These are phyloP conservation scores for Breynia disticha DNA, from an alignment of 441 rosid species.

Conservation along the genomic window DNA sequence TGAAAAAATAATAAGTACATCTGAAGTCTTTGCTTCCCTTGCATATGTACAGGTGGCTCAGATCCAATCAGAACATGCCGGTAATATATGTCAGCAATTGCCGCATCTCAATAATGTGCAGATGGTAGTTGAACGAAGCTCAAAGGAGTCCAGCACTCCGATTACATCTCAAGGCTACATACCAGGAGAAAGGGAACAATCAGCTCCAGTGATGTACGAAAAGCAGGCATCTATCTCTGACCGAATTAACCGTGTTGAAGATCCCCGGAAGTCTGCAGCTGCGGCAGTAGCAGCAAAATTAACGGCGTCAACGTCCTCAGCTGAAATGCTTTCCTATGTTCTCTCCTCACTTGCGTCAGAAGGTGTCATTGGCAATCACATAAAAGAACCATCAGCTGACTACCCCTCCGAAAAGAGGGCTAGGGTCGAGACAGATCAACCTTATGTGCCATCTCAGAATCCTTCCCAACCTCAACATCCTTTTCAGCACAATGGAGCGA, in stretches of 20 bases:
- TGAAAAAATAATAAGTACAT: no score
- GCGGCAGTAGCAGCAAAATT: constrained; percentile 87
- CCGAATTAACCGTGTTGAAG: constrained; percentile 35
- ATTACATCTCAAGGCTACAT: constrained; percentile 38
- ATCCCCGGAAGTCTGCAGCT: constrained; percentile 69
- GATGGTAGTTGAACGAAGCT: constrained; percentile 36
- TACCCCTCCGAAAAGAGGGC: constrained; percentile 60
- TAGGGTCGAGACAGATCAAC: constrained; percentile 53
- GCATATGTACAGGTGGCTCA: constrained; percentile 48
- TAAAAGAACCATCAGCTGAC: constrained; percentile 36
- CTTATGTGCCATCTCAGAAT: constrained; percentile 37
- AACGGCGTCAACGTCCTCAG: constrained; percentile 88
- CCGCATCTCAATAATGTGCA: constrained; percentile 29
- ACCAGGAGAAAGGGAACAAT: constrained; percentile 47
- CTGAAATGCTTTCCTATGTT: constrained; percentile 81
- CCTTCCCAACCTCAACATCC: constrained; percentile 24
- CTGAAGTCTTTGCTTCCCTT: background rate
- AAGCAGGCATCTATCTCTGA: constrained; percentile 34
- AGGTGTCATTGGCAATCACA: constrained; percentile 47
- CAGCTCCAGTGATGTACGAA: constrained; percentile 67
- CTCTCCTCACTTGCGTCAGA: constrained; percentile 91
- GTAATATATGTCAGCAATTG: constrained; percentile 45
- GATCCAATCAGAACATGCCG: constrained; percentile 52
- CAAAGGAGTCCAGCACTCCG: constrained; percentile 41
- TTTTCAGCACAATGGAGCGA: constrained; percentile 29